Evolutionary conservation across 345 rosid genomes (phyloP), one percentile per base, ranked within the genome.

Genomic region (Salix dunnii): DNA sequence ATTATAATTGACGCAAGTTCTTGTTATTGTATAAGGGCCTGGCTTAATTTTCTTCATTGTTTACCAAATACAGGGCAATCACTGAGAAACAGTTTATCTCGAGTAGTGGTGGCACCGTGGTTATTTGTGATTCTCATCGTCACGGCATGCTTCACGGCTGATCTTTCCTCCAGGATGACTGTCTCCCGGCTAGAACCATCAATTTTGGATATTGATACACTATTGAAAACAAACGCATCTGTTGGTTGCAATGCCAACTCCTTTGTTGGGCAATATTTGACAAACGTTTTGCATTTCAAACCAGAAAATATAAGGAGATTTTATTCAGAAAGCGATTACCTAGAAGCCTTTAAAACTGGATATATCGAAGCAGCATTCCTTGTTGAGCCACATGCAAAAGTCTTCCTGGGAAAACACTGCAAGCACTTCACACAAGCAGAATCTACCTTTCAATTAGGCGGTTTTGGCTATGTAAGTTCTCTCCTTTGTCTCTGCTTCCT

Each of bases 371-470:
- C 80, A 12, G 76, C 82, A 33, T 78, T 84, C 73, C 73, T 84
- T 14, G 80, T 69, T 38, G 83, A 51, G 74, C 84, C 84, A 20
- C 82, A 80, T 36, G 82, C 82, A 9, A 77, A 72, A 77, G 82
- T 73, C 38, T 78, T 81, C 78, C 84, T 81, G 2, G 74, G 71
- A 7, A 81, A 81, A 21, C 73, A 78, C 71, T 76, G 86, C 79
- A 23, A 81, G 27, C 78, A 84, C 16, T 81, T 31, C 68, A 73
- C 71, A 36, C 55, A 9, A 53, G 42, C 76, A 55, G 78, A 84
- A 13, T 58, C 71, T 20, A 67, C 80, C 16, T 76, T 35, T 60
- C 78, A 84, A 67, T 73, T 69, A 10, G 78, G 86, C 17, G 87
- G 84, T 23, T 79, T 78, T 67, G 81, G 87, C 66, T 78, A 79